phyloP scores from a whole-genome alignment of 1,139 yeast genomes.

The Trichomonascaceae sp. region DNA sequence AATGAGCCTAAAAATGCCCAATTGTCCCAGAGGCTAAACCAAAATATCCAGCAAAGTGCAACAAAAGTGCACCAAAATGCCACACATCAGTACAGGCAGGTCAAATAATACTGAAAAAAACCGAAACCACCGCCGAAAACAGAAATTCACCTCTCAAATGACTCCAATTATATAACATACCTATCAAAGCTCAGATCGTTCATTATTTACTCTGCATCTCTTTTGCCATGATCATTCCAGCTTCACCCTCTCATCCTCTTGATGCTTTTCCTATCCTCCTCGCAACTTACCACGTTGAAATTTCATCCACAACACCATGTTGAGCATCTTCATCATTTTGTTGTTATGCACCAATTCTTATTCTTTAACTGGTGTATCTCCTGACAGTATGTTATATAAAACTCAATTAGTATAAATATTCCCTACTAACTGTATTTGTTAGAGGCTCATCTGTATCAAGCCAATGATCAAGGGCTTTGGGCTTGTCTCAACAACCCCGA shows the following conservation, averaged over 20 bases:
- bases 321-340: neutral
- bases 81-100: too few relatives aligned
- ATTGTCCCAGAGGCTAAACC: too few relatives aligned
- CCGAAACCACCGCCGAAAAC: too few relatives aligned
- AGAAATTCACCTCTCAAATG: too few relatives aligned
- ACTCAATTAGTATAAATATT: neutral
- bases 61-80: too few relatives aligned
- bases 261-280: neutral
- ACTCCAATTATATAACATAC: too few relatives aligned
- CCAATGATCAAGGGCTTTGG: constrained; percentile 53
- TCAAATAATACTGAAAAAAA: too few relatives aligned
- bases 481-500: constrained; percentile 62
- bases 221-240: neutral
- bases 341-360: neutral
- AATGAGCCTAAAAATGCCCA: too few relatives aligned
- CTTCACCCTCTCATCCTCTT: neutral
- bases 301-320: constrained; percentile 5
- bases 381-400: constrained; percentile 4
- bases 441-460: constrained; percentile 43
- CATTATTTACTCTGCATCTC: neutral
- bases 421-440: neutral
- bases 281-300: neutral
- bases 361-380: constrained; percentile 4
- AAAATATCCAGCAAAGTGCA: too few relatives aligned
- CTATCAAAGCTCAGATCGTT: neutral